Evolutionary conservation across 2,329 filamentous ascomycete species (phyloP), one percentile per base, ranked within the genome.

Genomic region (Didymella lethalis): DNA sequence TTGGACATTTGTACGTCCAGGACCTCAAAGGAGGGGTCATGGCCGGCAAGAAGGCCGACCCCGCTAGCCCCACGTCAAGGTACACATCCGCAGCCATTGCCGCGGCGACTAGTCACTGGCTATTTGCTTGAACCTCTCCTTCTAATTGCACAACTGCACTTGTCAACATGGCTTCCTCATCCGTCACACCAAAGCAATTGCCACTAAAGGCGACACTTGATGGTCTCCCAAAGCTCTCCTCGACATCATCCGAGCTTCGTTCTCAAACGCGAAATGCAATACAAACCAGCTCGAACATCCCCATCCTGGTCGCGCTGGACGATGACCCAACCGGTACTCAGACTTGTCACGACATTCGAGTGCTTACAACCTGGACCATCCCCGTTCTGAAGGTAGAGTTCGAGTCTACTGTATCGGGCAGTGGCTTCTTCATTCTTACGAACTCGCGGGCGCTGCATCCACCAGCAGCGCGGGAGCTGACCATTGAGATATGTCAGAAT

Each of bases 261-360:
- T 61, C 63, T 7, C 64, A 63, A 40, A 70, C 65, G 6, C 67
- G 67, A 28, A 31, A 57, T 7, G 61, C 63, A 14, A 66, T 70
- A 18, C 57, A 63, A 49, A 44, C 59, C 10, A 66, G 61, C 38
- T 51, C 68, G 2, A 43, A 62, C 16, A 70, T 68, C 12, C 71
- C 70, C 1, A 63, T 73, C 8, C 59, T 74, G 7, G 75, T 83
- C 4, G 76, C 76, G 1, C 75, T 83, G 6, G 84, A 86, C 52
- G 84, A 86, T 58, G 84, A 86, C 54, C 84, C 84, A 31, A 87
- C 85, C 0, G 84, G 84, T n/a, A 87, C 84, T 0, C 85, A 87
- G 66, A 87, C 85, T n/a, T 86, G 84, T 70, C 83, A 86, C 69
- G 80, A 83, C 63, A 82, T 87, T 59, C 73, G 78, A 48, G 83